Evolutionary conservation across 2,329 filamentous ascomycete genomes (phyloP).

Genomic region (Lachnellula subtilissima): DNA sequence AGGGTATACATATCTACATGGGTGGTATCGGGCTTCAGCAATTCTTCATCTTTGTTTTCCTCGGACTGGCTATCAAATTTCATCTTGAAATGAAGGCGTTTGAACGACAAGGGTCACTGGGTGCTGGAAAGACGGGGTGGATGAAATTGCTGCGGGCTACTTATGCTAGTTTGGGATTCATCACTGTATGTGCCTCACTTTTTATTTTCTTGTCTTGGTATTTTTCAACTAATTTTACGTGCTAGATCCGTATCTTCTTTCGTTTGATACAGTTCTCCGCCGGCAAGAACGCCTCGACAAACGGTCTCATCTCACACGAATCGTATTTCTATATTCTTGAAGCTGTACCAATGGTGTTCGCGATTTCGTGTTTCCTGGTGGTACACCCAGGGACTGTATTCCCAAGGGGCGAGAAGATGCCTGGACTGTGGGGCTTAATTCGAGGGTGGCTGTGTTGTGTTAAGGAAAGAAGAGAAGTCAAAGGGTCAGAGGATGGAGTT

Average conservation of each 20-base stretch:
- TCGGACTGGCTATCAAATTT: slow-evolving; percentile 15
- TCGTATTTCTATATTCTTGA: slow-evolving; percentile 48
- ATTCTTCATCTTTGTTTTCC: slow-evolving; percentile 21
- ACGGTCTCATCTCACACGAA: slow-evolving; percentile 45
- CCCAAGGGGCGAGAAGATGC: neutral
- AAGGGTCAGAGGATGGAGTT: neutral
- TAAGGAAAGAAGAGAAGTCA: neutral
- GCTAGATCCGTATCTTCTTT: slow-evolving; percentile 53
- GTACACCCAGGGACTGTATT: slow-evolving; percentile 16
- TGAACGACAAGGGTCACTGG: neutral
- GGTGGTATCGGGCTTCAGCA: slow-evolving; percentile 22
- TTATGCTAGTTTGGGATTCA: slow-evolving; percentile 18
- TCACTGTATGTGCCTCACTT: slow-evolving; percentile 16
- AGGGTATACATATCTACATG: slow-evolving; percentile 23
- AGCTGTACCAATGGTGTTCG: slow-evolving; percentile 46
- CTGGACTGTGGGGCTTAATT: neutral
- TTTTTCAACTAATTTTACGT: neutral
- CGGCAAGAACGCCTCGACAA: slow-evolving; percentile 32
- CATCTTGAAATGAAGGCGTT: slow-evolving; percentile 10
- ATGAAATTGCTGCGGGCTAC: slow-evolving; percentile 11
- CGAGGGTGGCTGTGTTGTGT: neutral
- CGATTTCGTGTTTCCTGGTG: slow-evolving; percentile 13
- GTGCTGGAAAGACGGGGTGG: slow-evolving; percentile 4
- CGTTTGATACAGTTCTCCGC: slow-evolving; percentile 51
- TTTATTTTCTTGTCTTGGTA: neutral